Evolutionary conservation across 495 filamentous ascomycete genomes (phyloP), one percentile per base, ranked within the genome.

Genomic region (Pyrenula massariospora): DNA sequence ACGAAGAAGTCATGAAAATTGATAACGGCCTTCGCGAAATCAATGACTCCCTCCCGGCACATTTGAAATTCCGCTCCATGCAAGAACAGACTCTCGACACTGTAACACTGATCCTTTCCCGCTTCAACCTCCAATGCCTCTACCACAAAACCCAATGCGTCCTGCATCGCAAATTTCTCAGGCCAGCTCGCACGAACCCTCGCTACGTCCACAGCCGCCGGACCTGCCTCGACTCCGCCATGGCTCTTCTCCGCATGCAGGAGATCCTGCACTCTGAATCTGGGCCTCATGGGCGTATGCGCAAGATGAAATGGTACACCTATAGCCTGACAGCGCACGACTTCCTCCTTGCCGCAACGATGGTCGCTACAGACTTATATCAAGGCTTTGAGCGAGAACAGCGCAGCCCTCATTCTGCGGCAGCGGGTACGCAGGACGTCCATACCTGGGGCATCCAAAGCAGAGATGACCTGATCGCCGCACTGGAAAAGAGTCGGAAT

Each of bases 131-230:
- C n/a, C 86, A 92, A 62, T 84, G 93, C 25, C 70, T 96, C n/a
- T 93, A 88, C 63, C 84, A 94, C 62, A 95, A 95, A 69, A 84
- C 87, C 12, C 79, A 94, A 64, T 89, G 85, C 57, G 83, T 95
- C 24, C 80, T 98, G 21, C 94, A 98, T 67, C 82, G 91, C 22
- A 89, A 87, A 57, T 96, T 92, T 65, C 77, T 96, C 60, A 73
- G 79, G 15, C 79, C 83, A 53, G 86, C 90, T 5, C 77, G 88
- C n/a, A 78, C 86, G 58, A 91, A 92, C 65, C 80, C 84, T 21
- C 77, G 89, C 2, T 96, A 92, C 59, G 82, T 85, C 12, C 86
- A 91, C 62, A 95, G 89, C 3, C 83, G 91, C 15, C 83, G 84
- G 53, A 88, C 84, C 25, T 95, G 91, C 59, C 86, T 97, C 55